Percentiles rank a stretch among this genome's conserved stretches.
Conservation (phyloP, 1,139 yeast genomes). For the Magnusiomyces fungicola region DNA sequence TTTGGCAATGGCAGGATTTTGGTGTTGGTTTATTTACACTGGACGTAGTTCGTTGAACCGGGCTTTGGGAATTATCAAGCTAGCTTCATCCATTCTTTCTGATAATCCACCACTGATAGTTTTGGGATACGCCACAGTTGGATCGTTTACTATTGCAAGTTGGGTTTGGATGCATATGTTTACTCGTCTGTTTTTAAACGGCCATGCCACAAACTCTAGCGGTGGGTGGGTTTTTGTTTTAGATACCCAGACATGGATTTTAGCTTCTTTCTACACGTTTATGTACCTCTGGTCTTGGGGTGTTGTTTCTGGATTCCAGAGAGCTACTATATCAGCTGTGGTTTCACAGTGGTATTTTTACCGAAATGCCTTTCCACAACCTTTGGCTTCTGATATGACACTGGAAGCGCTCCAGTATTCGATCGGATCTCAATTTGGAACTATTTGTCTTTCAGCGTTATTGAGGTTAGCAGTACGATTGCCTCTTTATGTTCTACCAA, state of each 20-base stretch:
- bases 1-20: conserved; percentile 27
- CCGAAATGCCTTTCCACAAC: conserved; percentile 25
- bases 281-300: conserved; percentile 41
- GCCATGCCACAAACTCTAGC: conserved; percentile 25
- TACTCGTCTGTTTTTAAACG: conserved; percentile 33
- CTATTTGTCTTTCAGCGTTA: conserved; percentile 33
- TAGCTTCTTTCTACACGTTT: conserved; percentile 33
- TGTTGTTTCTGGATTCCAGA: conserved; percentile 34
- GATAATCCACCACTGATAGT: conserved; percentile 29
- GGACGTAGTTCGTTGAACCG: conserved; percentile 30
- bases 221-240: conserved; percentile 28
- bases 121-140: conserved; percentile 28
- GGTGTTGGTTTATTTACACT: conserved; percentile 32
- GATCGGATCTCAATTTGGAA: conserved; percentile 33
- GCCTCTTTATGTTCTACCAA: conserved; percentile 34
- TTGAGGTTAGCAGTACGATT: conserved; percentile 30
- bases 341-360: conserved; percentile 38
- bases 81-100: conserved; percentile 32
- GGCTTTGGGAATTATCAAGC: conserved; percentile 33
- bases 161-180: conserved; percentile 35
- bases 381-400: conserved; percentile 22
- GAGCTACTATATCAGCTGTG: conserved; percentile 31
- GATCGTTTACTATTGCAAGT: conserved; percentile 28
- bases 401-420: conserved; percentile 27
- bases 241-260: conserved; percentile 29